A percentile compares a stretch with the other conserved stretches of the same genome.
These are phyloP conservation scores for Trichoderma aggressivum DNA, from an alignment of 2,329 filamentous ascomycete genomes.

Conservation along the genomic window DNA sequence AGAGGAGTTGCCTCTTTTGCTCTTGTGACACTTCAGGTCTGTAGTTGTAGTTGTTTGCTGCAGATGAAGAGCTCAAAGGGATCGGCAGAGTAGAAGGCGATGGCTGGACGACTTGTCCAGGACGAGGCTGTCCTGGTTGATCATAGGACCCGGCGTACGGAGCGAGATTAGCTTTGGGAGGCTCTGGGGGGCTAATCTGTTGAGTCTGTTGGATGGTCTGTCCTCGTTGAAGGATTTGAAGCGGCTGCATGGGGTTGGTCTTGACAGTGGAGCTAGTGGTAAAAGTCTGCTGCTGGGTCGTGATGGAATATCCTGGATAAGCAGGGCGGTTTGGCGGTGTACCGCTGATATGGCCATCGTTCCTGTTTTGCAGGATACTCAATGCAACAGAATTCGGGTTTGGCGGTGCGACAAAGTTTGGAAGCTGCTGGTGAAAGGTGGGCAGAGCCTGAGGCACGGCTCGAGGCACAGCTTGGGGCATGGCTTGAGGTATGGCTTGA, in stretches of 20 bases:
- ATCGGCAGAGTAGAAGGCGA: constrained; percentile 18
- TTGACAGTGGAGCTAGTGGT: constrained; percentile 23
- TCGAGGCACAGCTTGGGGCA: constrained; percentile 34
- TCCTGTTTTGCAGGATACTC: constrained; percentile 15
- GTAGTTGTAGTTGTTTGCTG: constrained; percentile 11
- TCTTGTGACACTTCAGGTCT: constrained; percentile 29
- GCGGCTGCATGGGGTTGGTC: constrained; percentile 23
- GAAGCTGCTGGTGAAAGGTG: constrained; percentile 31
- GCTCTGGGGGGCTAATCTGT: neutral
- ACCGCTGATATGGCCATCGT: constrained; percentile 18
- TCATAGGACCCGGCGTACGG: constrained; percentile 25
- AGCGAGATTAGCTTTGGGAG: constrained; percentile 17
- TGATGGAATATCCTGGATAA: constrained; percentile 20
- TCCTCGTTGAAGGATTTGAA: constrained; percentile 37
- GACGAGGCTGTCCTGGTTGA: constrained; percentile 22
- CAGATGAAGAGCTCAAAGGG: neutral
- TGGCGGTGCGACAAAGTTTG: constrained; percentile 29
- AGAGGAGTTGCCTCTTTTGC: constrained; percentile 47
- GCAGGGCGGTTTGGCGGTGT: constrained; percentile 19
- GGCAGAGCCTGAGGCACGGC: constrained; percentile 40
- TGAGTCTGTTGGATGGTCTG: constrained; percentile 23
- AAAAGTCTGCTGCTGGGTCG: constrained; percentile 26
- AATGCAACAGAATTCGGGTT: constrained; percentile 20
- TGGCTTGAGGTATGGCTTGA: constrained; percentile 29
- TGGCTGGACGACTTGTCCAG: constrained; percentile 23